Base-by-base conservation (phyloP, 1,139 yeast genomes). In the Nakaseomyces glabratus region DNA sequence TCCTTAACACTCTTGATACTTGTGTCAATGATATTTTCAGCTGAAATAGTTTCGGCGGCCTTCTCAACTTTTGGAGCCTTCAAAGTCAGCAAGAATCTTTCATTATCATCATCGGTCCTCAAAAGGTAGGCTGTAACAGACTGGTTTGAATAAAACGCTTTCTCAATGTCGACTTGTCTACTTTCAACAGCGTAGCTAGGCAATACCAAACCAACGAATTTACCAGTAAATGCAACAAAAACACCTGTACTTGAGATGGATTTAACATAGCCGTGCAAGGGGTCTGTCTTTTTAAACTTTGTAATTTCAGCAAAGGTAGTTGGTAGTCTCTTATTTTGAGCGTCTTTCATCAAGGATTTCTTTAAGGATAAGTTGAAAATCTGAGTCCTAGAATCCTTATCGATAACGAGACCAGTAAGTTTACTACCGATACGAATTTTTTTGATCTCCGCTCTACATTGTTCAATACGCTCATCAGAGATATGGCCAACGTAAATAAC, bases 181-280 rank as follows among this genome's bases (percentile, higher is more conserved):
- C 68, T 65, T 31, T 71, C 73, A 13, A 74, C 68, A 12, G 88
- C 79, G 50, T 79, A 78, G 52, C 79, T 77, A 39, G 90, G 85
- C 45, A 82, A 70, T 3, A 85, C 82, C 47, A 90, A 68, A 32
- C 96, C 97, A 20, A 86, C 82, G 46, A 88, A 70, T 36, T 71
- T 73, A 45, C 82, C 82, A 41, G 79, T 86, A 59, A 90, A 90
- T 0, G 81, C 73, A 38, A 90, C 81, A 56, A 90, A 88, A 19
- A 85, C 67, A 45, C 97, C 97, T 55, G 70, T 68, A 36, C 68
- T 72, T 14, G 93, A 81, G 19, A 84, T 77, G 18, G 86, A 77
- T 48, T 76, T 81, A 35, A 90, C 72, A 53, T 68, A 88, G 28
- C 97, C 98, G 42, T 73, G 67, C 35, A 82, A 57, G 10, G 60